Conservation (phyloP, 1,139 yeast species). For the Pneumocystis carinii region DNA sequence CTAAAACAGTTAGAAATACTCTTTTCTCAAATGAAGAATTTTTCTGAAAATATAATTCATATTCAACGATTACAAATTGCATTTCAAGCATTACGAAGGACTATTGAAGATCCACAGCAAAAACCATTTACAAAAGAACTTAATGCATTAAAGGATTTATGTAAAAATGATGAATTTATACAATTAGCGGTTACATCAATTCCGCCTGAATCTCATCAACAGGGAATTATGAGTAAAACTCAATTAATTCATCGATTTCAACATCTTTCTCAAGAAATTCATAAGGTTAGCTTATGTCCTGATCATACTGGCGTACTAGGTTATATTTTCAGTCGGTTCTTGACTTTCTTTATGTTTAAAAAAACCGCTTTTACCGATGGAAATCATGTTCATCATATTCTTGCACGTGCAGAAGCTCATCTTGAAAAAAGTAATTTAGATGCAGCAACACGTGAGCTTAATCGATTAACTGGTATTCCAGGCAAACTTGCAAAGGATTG, state of each 20-base stretch:
- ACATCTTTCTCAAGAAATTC: slow-evolving; percentile 72
- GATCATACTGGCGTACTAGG: slow-evolving; percentile 94
- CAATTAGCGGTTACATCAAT: slow-evolving; percentile 33
- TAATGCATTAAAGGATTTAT: slow-evolving; percentile 26
- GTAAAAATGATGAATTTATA: slow-evolving; percentile 36
- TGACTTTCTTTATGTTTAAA: slow-evolving; percentile 57
- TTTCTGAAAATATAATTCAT: slow-evolving; percentile 40
- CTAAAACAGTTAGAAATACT: slow-evolving; percentile 46
- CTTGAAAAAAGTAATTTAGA: slow-evolving; percentile 66
- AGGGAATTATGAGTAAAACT: slow-evolving; percentile 40
- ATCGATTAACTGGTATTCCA: slow-evolving; percentile 85
- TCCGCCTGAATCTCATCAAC: slow-evolving; percentile 35
- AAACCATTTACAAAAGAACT: slow-evolving; percentile 27
- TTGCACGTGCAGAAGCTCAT: slow-evolving; percentile 71
- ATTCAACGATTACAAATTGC: slow-evolving; percentile 45
- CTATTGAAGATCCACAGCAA: slow-evolving; percentile 27
- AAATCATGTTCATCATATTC: slow-evolving; percentile 72
- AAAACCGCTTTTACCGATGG: slow-evolving; percentile 58
- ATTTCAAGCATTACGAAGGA: slow-evolving; percentile 38
- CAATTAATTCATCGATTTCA: slow-evolving; percentile 55
- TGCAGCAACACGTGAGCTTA: slow-evolving; percentile 83
- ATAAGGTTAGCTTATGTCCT: slow-evolving; percentile 77
- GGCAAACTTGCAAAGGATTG: slow-evolving; percentile 81
- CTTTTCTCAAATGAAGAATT: slow-evolving; percentile 42
- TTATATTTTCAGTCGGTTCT: slow-evolving; percentile 63